Evolutionary conservation across 1,284 basidiomycete genomes (phyloP).

Genomic region (Ganoderma lucidum): DNA sequence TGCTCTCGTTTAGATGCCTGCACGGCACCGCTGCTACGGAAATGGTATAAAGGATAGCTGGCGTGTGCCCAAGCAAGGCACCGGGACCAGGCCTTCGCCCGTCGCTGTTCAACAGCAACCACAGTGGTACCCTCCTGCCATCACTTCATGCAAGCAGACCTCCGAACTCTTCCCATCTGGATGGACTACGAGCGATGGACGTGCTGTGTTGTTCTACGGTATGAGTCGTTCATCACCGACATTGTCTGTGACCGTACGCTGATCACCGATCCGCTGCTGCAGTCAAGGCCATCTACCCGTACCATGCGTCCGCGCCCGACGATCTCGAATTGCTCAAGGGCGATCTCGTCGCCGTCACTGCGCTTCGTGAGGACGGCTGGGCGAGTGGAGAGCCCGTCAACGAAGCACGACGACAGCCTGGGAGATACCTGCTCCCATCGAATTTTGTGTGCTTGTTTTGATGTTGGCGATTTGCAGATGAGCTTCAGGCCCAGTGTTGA

Average conservation of each 20-base stretch:
- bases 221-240: not conserved
- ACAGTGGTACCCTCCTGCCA: not conserved
- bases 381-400: constrained; percentile 91
- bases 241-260: not conserved
- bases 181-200: constrained; percentile 70
- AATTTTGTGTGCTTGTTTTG: constrained; percentile 87
- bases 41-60: not conserved
- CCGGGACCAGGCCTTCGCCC: not conserved
- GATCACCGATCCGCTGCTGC: constrained; percentile 14
- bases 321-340: constrained; percentile 93
- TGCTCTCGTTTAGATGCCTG: not conserved
- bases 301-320: constrained; percentile 85
- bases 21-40: not conserved
- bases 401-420: constrained; percentile 80
- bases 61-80: not conserved
- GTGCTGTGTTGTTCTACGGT: constrained; percentile 87
- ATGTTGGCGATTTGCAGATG: not conserved
- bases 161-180: not conserved
- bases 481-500: too few relatives aligned
- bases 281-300: constrained; percentile 96
- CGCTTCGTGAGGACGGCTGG: constrained; percentile 94
- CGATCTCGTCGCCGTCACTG: constrained; percentile 92
- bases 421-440: constrained; percentile 90
- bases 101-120: not conserved
- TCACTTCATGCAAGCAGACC: not conserved